These are phyloP conservation scores for Fusarium burgessii DNA, from an alignment of 2,329 filamentous ascomycete species.

Conservation along the genomic window DNA sequence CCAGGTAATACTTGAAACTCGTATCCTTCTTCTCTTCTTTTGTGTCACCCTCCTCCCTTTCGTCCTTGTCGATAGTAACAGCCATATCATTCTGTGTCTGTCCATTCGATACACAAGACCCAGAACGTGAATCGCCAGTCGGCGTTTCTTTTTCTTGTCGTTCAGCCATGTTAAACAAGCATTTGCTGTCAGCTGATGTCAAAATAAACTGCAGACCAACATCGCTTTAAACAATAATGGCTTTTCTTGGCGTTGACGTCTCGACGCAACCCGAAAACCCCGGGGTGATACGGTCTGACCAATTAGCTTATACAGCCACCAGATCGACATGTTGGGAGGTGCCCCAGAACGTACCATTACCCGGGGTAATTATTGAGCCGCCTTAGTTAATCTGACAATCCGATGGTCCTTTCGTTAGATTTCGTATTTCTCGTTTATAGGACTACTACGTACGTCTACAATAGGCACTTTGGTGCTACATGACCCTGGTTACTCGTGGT, in stretches of 20 bases:
- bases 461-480: not conserved
- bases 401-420: not conserved
- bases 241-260: slow-evolving; percentile 22
- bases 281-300: slow-evolving; percentile 27
- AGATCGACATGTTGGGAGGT: not conserved
- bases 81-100: slow-evolving; percentile 14
- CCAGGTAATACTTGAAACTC: slow-evolving; percentile 47
- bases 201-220: not conserved
- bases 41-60: not conserved
- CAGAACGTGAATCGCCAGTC: not conserved
- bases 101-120: slow-evolving; percentile 1
- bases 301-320: slow-evolving; percentile 30
- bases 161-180: slow-evolving; percentile 7
- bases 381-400: slow-evolving; percentile 12
- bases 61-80: not conserved
- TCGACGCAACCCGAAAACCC: slow-evolving; percentile 22
- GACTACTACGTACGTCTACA: not conserved
- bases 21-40: slow-evolving; percentile 30
- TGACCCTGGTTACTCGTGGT: not conserved
- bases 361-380: slow-evolving; percentile 19
- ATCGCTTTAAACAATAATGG: not conserved
- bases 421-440: slow-evolving; percentile 12
- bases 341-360: not conserved
- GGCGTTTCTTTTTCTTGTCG: slow-evolving; percentile 3
- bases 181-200: not conserved